These are phyloP conservation scores for Pleurotus salmoneostramineus DNA, from an alignment of 768 basidiomycete genomes.

Conservation along the genomic window DNA sequence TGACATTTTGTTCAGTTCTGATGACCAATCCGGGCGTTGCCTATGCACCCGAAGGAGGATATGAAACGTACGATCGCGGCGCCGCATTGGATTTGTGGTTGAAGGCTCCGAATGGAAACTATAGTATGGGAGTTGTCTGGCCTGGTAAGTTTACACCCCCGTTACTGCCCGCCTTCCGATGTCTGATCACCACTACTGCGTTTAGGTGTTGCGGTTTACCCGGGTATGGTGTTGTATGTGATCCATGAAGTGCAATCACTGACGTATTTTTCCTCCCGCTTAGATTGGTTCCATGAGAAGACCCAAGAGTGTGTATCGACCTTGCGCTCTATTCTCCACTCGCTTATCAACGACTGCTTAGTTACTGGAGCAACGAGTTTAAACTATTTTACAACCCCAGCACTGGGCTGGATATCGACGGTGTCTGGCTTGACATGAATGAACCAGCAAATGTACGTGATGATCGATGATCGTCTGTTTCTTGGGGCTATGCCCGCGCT, in stretches of 20 bases:
- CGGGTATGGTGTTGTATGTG: slow-evolving; percentile 28
- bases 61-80: slow-evolving; percentile 54
- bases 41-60: slow-evolving; percentile 40
- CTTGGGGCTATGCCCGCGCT: neutral
- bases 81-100: slow-evolving; percentile 51
- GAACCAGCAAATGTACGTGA: slow-evolving; percentile 59
- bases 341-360: slow-evolving; percentile 13
- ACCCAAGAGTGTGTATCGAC: slow-evolving; percentile 37
- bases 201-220: slow-evolving; percentile 52
- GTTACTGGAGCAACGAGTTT: slow-evolving; percentile 65
- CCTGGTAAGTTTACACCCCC: slow-evolving; percentile 37
- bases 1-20: slow-evolving; percentile 37
- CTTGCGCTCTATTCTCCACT: neutral
- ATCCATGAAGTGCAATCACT: neutral
- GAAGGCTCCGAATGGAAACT: slow-evolving; percentile 57
- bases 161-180: neutral
- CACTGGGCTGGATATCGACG: slow-evolving; percentile 61
- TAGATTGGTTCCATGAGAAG: slow-evolving; percentile 60
- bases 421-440: slow-evolving; percentile 77
- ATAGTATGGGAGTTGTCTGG: slow-evolving; percentile 61
- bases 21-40: slow-evolving; percentile 76
- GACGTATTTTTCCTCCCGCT: neutral
- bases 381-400: slow-evolving; percentile 47
- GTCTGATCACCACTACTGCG: neutral
- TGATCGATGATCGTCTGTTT: neutral